phyloP scores from a whole-genome alignment of 805 yeast genomes.

The Wickerhamomyces queroliae region DNA sequence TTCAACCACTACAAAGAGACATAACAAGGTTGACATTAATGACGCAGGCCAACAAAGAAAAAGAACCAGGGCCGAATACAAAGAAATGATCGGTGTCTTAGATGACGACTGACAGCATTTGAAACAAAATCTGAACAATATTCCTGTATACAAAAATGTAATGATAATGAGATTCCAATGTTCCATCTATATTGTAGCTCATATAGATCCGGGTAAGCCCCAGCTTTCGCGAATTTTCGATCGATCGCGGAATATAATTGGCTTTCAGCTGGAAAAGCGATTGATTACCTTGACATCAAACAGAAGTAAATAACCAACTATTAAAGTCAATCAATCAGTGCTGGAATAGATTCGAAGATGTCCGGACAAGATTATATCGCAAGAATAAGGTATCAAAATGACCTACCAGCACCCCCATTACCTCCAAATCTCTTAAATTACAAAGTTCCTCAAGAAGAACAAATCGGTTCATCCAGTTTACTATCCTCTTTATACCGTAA shows the following conservation, averaged over 20 bases:
- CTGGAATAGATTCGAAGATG: slow-evolving; percentile 21
- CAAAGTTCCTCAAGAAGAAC: slow-evolving; percentile 31
- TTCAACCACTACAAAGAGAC: not conserved
- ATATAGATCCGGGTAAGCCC: too few species aligned
- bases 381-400: slow-evolving; percentile 76
- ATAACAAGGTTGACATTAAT: not conserved
- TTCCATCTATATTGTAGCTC: too few species aligned
- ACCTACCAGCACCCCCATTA: slow-evolving; percentile 87
- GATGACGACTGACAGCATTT: slow-evolving; percentile 17
- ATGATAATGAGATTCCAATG: too few species aligned
- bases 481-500: slow-evolving; percentile 63
- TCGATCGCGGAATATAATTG: too few species aligned
- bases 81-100: slow-evolving; percentile 14
- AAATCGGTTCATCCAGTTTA: slow-evolving; percentile 45
- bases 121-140: too few species aligned
- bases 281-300: not conserved
- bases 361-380: slow-evolving; percentile 73
- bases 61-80: slow-evolving; percentile 16
- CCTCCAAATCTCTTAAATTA: slow-evolving; percentile 79
- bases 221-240: too few species aligned
- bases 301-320: not conserved
- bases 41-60: slow-evolving; percentile 2
- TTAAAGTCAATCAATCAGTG: not conserved
- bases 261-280: too few species aligned
- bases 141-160: too few species aligned